These are phyloP conservation scores for Penicillium atrosanguineum DNA, from an alignment of 495 filamentous ascomycete genomes.

Conservation along the genomic window DNA sequence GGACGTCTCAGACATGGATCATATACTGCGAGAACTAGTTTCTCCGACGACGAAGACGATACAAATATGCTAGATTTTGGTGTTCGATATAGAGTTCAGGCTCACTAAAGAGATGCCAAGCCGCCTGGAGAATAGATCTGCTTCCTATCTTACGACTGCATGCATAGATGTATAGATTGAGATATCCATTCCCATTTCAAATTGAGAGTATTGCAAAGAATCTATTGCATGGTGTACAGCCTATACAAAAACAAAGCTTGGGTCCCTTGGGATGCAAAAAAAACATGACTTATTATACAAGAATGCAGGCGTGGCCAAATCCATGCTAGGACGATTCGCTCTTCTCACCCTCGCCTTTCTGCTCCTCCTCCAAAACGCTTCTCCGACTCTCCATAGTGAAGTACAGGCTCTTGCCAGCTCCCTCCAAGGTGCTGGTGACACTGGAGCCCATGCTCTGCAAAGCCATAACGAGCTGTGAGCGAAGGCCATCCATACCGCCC, in stretches of 20 bases:
- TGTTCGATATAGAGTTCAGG: background rate
- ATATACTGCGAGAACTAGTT: background rate
- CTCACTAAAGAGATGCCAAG: background rate
- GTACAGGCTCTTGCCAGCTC: conserved; percentile 74
- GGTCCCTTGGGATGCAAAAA: conserved; percentile 17
- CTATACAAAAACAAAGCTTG: conserved; percentile 11
- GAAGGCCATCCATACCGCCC: conserved; percentile 75
- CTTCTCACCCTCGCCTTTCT: conserved; percentile 41
- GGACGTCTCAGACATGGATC: background rate
- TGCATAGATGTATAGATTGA: background rate
- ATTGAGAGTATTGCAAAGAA: background rate
- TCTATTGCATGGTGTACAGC: conserved; percentile 20
- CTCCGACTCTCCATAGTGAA: conserved; percentile 78
- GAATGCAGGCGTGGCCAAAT: conserved; percentile 14
- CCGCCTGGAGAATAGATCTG: no score
- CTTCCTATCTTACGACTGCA: background rate
- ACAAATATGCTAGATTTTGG: background rate
- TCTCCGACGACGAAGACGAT: background rate
- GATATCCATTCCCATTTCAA: background rate
- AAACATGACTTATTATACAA: conserved; percentile 41
- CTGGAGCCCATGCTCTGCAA: conserved; percentile 73
- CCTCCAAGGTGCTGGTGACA: conserved; percentile 70
- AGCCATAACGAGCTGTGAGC: conserved; percentile 75
- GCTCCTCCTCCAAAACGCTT: conserved; percentile 73
- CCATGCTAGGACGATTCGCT: conserved; percentile 32